A percentile compares a stretch with the other conserved stretches of the same genome.
These are phyloP conservation scores for Lentinula detonsa DNA, from an alignment of 768 basidiomycete species.

Conservation along the genomic window DNA sequence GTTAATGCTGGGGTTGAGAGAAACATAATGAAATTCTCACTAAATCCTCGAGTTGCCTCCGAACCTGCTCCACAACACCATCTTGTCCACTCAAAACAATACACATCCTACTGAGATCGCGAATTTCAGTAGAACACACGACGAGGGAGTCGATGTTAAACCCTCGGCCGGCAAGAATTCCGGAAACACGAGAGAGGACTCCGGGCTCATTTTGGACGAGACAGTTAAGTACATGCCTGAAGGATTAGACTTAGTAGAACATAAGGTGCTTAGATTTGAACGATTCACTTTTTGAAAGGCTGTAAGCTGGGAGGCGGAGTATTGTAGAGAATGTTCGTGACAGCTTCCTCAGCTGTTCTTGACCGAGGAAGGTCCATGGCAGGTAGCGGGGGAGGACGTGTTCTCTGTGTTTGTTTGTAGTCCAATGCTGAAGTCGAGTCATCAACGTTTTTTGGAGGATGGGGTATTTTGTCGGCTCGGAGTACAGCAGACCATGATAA, in stretches of 20 bases:
- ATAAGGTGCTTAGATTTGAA: neutral
- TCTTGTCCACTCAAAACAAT: conserved; percentile 96
- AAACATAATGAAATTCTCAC: conserved; percentile 41
- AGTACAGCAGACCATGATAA: conserved; percentile 30
- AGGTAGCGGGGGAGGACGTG: conserved; percentile 79
- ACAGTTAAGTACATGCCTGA: conserved; percentile 92
- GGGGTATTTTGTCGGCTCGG: conserved; percentile 40
- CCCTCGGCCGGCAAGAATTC: conserved; percentile 93
- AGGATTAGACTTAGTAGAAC: conserved; percentile 6
- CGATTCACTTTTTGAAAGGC: conserved; percentile 82
- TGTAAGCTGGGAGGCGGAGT: conserved; percentile 88
- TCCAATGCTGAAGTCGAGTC: conserved; percentile 95
- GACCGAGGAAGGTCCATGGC: conserved; percentile 78
- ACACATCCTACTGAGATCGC: conserved; percentile 96
- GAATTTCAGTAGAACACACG: conserved; percentile 95
- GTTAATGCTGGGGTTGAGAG: neutral
- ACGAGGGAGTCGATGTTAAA: conserved; percentile 99
- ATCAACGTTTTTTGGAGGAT: conserved; percentile 75
- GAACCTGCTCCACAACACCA: conserved; percentile 94
- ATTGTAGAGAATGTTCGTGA: conserved; percentile 96
- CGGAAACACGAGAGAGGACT: conserved; percentile 96
- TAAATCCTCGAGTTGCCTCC: conserved; percentile 92
- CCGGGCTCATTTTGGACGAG: conserved; percentile 99
- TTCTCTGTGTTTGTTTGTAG: conserved; percentile 73
- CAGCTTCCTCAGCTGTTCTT: conserved; percentile 89